Evolutionary conservation across 345 rosid species (phyloP), one percentile per base, ranked within the genome.

Genomic region (Melaleuca quinquenervia): DNA sequence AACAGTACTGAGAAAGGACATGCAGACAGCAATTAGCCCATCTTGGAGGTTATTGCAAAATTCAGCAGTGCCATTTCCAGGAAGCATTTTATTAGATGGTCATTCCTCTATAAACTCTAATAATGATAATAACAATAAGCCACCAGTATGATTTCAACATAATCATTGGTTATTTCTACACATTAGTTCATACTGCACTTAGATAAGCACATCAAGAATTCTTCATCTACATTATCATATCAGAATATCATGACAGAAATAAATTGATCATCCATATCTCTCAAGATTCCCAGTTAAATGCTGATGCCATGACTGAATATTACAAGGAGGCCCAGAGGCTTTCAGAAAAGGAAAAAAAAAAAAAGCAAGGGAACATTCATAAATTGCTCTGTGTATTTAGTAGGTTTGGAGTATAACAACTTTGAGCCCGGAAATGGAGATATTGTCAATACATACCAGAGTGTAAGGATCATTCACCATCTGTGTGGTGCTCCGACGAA

Each of bases 401-500:
- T 27, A 84, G 26, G 86, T 27, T 45, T 45, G 45, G 62, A 52
- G n/a, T 24, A 64, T 12, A 26, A 84, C 70, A 78, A 75, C 62
- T 82, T 82, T 83, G 56, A 11, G 44, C 53, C 52, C 48, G 36
- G 20, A 84, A 85, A 53, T 45, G 50, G 58, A 52, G 12, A 16
- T 27, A 21, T 53, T 27, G 64, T 36, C 62, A 75, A 82, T 53
- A 87, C 95, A 50, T 94, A 97, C 99, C 98, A 97, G 89, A 56
- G 98, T 94, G 84, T 94, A 97, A 86, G 99, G 99, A 92, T 97
- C 98, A 86, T 94, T 94, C 85, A 90, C 90, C 97, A 94, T 98
- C 92, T 98, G 99, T 9, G 97, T 94, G 74, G 99, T 96, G 89
- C 99, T 98, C 84, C 99, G 90, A 27, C 99, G 93, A 85, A 92